phyloP scores from a whole-genome alignment of 2,329 filamentous ascomycete species.

The Colletotrichum shisoi region DNA sequence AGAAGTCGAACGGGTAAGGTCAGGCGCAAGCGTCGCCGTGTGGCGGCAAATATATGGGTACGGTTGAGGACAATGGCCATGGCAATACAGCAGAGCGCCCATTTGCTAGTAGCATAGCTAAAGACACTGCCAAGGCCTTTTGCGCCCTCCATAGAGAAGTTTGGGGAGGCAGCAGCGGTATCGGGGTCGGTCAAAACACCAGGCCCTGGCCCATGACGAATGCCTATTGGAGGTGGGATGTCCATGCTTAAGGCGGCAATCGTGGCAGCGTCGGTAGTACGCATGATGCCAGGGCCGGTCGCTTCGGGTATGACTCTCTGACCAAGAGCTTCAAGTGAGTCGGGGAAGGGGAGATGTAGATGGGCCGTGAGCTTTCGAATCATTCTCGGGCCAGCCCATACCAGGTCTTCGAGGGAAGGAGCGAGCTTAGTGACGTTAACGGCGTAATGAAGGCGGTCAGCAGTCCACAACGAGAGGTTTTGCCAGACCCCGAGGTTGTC shows the following conservation, averaged over 20 bases:
- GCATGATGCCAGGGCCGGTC: conserved; percentile 54
- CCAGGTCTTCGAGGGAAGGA: conserved; percentile 72
- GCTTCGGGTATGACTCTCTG: conserved; percentile 68
- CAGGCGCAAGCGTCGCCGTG: conserved; percentile 78
- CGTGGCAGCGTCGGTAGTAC: conserved; percentile 56
- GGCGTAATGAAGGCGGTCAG: conserved; percentile 52
- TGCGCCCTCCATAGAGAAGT: conserved; percentile 65
- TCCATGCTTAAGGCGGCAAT: conserved; percentile 49
- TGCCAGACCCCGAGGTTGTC: conserved; percentile 59
- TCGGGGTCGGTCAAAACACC: conserved; percentile 55
- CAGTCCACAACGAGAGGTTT: conserved; percentile 64
- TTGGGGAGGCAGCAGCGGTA: conserved; percentile 47
- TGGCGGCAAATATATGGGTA: conserved; percentile 92
- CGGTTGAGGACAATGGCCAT: conserved; percentile 89
- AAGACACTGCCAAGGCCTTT: conserved; percentile 86
- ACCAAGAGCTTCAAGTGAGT: conserved; percentile 67
- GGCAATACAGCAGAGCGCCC: conserved; percentile 87
- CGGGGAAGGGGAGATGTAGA: conserved; percentile 65
- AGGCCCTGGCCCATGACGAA: conserved; percentile 1
- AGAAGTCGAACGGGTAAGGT: conserved; percentile 75
- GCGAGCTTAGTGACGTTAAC: conserved; percentile 67
- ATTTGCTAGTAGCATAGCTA: conserved; percentile 88
- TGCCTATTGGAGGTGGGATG: conserved; percentile 19
- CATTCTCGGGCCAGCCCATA: conserved; percentile 74
- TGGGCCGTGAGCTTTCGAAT: conserved; percentile 73